Base-by-base conservation (phyloP, 2,329 filamentous ascomycete species). In the Calonectria henricotiae region DNA sequence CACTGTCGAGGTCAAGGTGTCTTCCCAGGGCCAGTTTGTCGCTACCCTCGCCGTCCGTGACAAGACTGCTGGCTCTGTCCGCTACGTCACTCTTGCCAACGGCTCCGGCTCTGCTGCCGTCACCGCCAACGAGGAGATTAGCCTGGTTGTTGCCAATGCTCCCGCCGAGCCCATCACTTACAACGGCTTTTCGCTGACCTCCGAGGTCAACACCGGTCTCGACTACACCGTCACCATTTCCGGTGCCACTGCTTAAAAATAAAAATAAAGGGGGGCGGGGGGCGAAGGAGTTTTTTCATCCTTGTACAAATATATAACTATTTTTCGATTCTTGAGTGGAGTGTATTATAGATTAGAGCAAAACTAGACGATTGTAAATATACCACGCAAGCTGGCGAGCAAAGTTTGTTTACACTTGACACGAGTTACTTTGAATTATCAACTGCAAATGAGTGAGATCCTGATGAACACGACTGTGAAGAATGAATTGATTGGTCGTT, bases 101-200 rank as follows among this genome's bases (percentile, higher is more conserved):
- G 83, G 83, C 2, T 77, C 77, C 17, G 85, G 79, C 0, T 79
- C 79, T 12, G 79, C 79, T 1, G 69, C 70, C 1, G 70, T 86
- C 8, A 78, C 78, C 13, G 73, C 71, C n/a, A 82, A 81, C 0
- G 85, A 87, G 71, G 82, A 87, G 76, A 82, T 79, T 8, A 85
- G 77, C 46, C 77, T 88, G 41, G 83, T 87, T 9, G 81, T 88
- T 46, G 86, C 81, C 15, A 87, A 88, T 71, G 86, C 86, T 3
- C 86, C 86, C 8, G 78, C 78, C 8, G 70, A 79, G 58, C 78
- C 86, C 27, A 78, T 86, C 30, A 75, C 83, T 58, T 88, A 86
- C 70, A 84, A 87, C 72, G 81, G 84, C 3, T 86, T 85, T 67
- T 69, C 80, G 37, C 74, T 84, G 23, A 80, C 73, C 2, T 76